Percentiles rank a stretch among this genome's conserved stretches.
Evolutionary conservation across 1,284 basidiomycete genomes (phyloP).

Genomic region (Microstroma glucosiphilum): DNA sequence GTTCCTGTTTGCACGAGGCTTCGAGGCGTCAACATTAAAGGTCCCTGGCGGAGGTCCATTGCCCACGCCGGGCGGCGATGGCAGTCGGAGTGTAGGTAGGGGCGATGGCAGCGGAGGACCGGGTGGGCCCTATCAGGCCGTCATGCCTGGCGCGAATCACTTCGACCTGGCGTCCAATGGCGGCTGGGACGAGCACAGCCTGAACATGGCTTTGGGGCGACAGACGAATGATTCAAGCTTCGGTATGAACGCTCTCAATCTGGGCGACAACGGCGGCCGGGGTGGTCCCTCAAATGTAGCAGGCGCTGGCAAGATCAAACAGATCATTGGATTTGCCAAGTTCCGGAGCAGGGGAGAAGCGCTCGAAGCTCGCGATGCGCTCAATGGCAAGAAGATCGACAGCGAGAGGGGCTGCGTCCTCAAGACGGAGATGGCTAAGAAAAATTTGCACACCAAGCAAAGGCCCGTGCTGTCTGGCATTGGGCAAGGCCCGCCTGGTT

Average conservation of each 20-base stretch:
- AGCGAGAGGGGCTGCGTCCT: constrained; percentile 87
- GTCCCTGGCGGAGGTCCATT: constrained; percentile 77
- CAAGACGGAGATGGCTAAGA: constrained; percentile 99
- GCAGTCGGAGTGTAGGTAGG: constrained; percentile 7
- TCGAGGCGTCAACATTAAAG: constrained; percentile 95
- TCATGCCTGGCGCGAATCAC: constrained; percentile 26
- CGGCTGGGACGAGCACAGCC: constrained; percentile 19
- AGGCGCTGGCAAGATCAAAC: constrained; percentile 55
- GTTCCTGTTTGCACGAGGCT: constrained; percentile 91
- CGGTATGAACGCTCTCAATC: constrained; percentile 21
- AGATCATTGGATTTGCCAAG: constrained; percentile 97
- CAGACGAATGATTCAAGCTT: constrained; percentile 25
- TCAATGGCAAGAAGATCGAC: constrained; percentile 87
- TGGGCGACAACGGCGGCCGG: constrained; percentile 3
- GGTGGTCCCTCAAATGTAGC: constrained; percentile 12
- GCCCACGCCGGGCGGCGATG: neutral
- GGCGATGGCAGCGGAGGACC: constrained; percentile 3
- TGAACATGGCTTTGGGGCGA: constrained; percentile 29
- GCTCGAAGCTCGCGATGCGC: constrained; percentile 73
- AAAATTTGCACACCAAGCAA: constrained; percentile 79
- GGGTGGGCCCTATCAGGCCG: constrained; percentile 34
- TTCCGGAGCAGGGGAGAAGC: constrained; percentile 84
- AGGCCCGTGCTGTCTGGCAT: constrained; percentile 12
- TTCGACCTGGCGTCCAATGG: constrained; percentile 15
- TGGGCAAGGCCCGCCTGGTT: too few relatives aligned